Evolutionary conservation across 1,284 basidiomycete species (phyloP), one percentile per base, ranked within the genome.

Genomic region (Amylostereum areolatum): DNA sequence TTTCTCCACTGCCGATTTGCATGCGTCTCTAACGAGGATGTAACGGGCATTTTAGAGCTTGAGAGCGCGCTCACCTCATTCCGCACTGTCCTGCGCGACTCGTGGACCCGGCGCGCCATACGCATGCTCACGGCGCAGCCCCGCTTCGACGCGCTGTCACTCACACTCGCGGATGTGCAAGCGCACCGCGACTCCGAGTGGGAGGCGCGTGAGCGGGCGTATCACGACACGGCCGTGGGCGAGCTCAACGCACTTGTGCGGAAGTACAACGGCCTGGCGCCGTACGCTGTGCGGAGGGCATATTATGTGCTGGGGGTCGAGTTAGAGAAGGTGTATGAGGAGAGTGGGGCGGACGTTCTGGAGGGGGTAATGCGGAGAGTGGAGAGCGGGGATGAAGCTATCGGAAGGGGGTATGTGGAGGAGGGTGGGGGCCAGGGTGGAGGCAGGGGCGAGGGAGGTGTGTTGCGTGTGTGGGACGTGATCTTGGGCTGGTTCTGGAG

Each of bases 231-330:
- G 2, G 84, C 83, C 18, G 59, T 94, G 36, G 73, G 72, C 28
- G 81, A 90, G 56, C 66, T 93, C 31, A 93, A 94, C 66, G 71
- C 78, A 8, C 68, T 86, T 5, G 82, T 92, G 32, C 72, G 87
- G 46, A 81, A 85, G 66, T 89, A 91, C 67, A 93, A 94, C 60
- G 82, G 79, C 8, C 65, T 87, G 36, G 90, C 90, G 8, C 90
- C 89, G 3, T 86, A 85, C 56, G 71, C 81, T 9, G 88, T 85
- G 24, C 74, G 89, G 12, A 69, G 85, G 40, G 68, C 78, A 4
- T 77, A 85, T 48, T 73, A 87, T 52, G 67, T 69, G 33, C 72
- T 76, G 24, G 69, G 72, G 8, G 66, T 62, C 18, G 89, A 92
- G 66, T 67, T 92, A 10, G 73, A 73, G 55, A 71, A 66, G 53